These are phyloP conservation scores for Hypholoma fasciculare DNA, from an alignment of 768 basidiomycete genomes.

Conservation along the genomic window DNA sequence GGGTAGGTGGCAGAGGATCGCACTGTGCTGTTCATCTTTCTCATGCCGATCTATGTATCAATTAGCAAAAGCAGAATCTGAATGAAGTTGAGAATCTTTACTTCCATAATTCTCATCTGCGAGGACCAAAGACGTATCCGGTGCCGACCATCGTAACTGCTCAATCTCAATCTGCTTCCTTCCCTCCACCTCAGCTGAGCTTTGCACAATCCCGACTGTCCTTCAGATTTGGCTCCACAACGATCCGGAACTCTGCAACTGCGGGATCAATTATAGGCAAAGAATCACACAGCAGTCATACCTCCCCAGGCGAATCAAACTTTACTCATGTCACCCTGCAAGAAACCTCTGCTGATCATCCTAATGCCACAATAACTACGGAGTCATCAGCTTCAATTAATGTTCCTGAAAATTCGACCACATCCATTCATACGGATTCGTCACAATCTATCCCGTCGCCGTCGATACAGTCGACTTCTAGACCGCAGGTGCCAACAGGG, in stretches of 20 bases:
- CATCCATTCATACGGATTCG: neutral
- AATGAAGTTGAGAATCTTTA: slow-evolving; percentile 85
- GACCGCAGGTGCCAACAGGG: neutral
- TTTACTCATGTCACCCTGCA: neutral
- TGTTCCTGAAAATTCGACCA: slow-evolving; percentile 3
- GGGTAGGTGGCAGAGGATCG: slow-evolving; percentile 48
- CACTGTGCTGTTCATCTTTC: neutral
- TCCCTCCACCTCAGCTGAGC: slow-evolving; percentile 5
- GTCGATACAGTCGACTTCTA: neutral
- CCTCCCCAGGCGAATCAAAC: slow-evolving; percentile 3
- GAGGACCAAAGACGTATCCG: slow-evolving; percentile 32
- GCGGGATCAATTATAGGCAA: neutral
- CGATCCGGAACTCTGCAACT: slow-evolving; percentile 4
- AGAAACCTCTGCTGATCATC: slow-evolving; percentile 5
- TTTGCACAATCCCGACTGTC: slow-evolving; percentile 29
- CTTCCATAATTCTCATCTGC: slow-evolving; percentile 68
- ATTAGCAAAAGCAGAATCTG: slow-evolving; percentile 72
- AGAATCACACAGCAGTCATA: slow-evolving; percentile 6
- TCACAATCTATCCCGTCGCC: neutral
- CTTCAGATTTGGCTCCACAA: slow-evolving; percentile 19
- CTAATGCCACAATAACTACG: slow-evolving; percentile 2
- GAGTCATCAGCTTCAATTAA: slow-evolving; percentile 7
- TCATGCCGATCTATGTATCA: slow-evolving; percentile 6
- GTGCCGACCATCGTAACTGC: slow-evolving; percentile 23
- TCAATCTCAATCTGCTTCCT: slow-evolving; percentile 21